A percentile compares a stretch with the other conserved stretches of the same genome.
Evolutionary conservation across 2,329 filamentous ascomycete species (phyloP).

Genomic region (Arthrobotrys musiformis): DNA sequence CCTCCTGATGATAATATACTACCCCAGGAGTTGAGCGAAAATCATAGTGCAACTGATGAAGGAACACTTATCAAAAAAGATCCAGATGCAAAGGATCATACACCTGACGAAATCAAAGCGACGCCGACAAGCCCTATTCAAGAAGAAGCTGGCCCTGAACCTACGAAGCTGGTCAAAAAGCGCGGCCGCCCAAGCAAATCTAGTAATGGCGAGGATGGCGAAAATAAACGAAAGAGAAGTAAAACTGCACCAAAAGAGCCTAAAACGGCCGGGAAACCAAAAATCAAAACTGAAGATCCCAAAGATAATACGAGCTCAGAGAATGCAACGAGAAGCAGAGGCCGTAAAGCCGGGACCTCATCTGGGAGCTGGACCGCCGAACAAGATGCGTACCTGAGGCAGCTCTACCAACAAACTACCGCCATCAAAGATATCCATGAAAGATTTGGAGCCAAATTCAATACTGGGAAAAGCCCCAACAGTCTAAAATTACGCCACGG

Average conservation of each 20-base stretch:
- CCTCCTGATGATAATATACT: too few species aligned
- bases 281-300: neutral
- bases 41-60: too few species aligned
- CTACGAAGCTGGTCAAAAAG: neutral
- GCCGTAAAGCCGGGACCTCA: neutral
- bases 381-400: constrained; percentile 23
- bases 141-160: neutral
- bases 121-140: neutral
- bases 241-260: neutral
- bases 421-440: neutral
- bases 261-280: neutral
- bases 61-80: neutral
- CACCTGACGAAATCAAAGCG: neutral
- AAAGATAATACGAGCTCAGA: neutral
- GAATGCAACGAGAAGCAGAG: neutral
- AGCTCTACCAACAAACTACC: neutral
- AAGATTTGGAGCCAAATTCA: constrained; percentile 20
- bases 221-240: neutral
- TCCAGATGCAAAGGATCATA: neutral
- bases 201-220: neutral
- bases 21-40: too few species aligned
- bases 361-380: constrained; percentile 9
- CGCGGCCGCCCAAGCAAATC: neutral
- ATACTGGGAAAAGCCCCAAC: neutral
- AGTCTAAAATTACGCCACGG: neutral